Evolutionary conservation across 495 filamentous ascomycete genomes (phyloP), one percentile per base, ranked within the genome.

Genomic region (Daldinia childiae): DNA sequence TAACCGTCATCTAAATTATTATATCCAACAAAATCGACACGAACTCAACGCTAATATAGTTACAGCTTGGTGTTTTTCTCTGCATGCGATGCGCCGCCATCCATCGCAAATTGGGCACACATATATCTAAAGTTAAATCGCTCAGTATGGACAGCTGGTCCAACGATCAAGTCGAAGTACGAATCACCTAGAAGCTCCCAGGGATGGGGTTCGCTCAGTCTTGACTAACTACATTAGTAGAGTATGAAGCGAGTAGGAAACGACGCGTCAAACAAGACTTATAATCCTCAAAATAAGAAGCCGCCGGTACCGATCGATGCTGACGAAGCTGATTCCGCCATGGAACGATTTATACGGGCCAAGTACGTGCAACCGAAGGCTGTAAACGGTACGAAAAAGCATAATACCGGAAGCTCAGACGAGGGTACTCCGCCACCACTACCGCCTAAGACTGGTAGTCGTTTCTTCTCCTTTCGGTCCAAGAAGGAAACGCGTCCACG

Each of bases 81-180:
- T 99, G 95, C 82, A 94, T 98, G 91, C 93, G 96, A 77, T 99
- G 95, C 87, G 95, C 94, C 63, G 87, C 93, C 30, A 84, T 98
- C 78, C 95, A 99, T 83, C 93, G 95, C 74, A 98, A 98, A 81
- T 85, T 98, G 74, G 96, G 96, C 58, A 98, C 94, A 58, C 95
- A 99, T 78, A 92, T 99, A 62, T 97, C 95, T 50, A 99, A 98
- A 80, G 93, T 99, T 80, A 99, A 99, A 80, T 97, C 94, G 8
- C 82, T 98, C 82, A 97, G 91, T 71, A 98, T 98, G 95, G 95
- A 99, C 77, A 93, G 89, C 56, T 99, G 95, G 95, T 87, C 92
- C 48, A 90, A 89, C 76, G 95, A 98, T 36, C 96, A 99, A 81
- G 93, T 99, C 61, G 95, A 98, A 81, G 95, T 97, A 85, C 78